These are phyloP conservation scores for Oryza brachyantha DNA, from an alignment of 176 grass and related monocot genomes.

Conservation along the genomic window DNA sequence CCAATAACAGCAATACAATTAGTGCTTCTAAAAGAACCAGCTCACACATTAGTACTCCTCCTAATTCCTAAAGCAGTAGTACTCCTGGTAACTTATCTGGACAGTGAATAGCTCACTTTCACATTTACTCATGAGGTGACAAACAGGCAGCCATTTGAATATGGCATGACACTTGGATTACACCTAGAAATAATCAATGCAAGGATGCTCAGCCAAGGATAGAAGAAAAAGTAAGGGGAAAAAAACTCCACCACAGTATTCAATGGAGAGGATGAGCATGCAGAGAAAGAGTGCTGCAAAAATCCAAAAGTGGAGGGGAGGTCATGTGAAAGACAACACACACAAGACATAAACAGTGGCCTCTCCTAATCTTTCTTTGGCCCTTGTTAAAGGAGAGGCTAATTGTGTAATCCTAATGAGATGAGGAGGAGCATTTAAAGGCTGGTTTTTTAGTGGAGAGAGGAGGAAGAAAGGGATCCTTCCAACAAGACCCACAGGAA, in stretches of 20 bases:
- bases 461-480: slow-evolving; percentile 38
- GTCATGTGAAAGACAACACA: slow-evolving; percentile 37
- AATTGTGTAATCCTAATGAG: slow-evolving; percentile 12
- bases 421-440: slow-evolving; percentile 37
- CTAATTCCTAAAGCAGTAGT: too few species aligned
- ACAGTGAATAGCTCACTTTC: not conserved
- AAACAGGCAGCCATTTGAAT: not conserved
- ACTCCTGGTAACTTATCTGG: not conserved
- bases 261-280: slow-evolving; percentile 5
- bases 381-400: slow-evolving; percentile 9
- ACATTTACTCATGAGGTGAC: slow-evolving; percentile 22
- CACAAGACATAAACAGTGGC: not conserved
- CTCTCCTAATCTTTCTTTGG: slow-evolving; percentile 41
- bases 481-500: slow-evolving; percentile 15
- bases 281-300: slow-evolving; percentile 22
- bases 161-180: not conserved
- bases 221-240: too few species aligned
- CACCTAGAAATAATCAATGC: slow-evolving; percentile 3
- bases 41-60: not conserved
- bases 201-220: not conserved
- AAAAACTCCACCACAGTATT: not conserved
- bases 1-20: not conserved
- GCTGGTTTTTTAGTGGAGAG: slow-evolving; percentile 33
- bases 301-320: slow-evolving; percentile 12
- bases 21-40: not conserved